A percentile compares a stretch with the other conserved stretches of the same genome.
phyloP scores from a whole-genome alignment of 176 grass and related monocot species.

The bread wheat (Triticum aestivum) region IWGSC_CS_RefSeq_v2.1 NC_057804.1:273670683-273671182 shows the following conservation, averaged over 20 bases:
- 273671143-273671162: neutral
- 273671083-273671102: neutral
- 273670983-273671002: neutral
- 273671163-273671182: neutral
- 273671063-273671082: neutral
- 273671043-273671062: neutral
- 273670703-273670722: slow-evolving; percentile 27
- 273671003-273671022: neutral
- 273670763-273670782: slow-evolving; percentile 52
- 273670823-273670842: slow-evolving; percentile 87
- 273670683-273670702: slow-evolving; percentile 5
- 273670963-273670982: neutral
- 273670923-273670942: neutral
- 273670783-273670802: slow-evolving; percentile 85
- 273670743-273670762: slow-evolving; percentile 66
- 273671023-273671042: neutral
- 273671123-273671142: neutral
- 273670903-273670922: neutral
- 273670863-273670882: neutral
- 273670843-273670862: neutral
- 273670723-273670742: slow-evolving; percentile 56
- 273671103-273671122: neutral
- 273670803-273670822: slow-evolving; percentile 72
- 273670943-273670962: neutral
- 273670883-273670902: slow-evolving; percentile 6